Evolutionary conservation across 139 green algal species (phyloP).

Genomic region (Volvox reticuliferus): DNA sequence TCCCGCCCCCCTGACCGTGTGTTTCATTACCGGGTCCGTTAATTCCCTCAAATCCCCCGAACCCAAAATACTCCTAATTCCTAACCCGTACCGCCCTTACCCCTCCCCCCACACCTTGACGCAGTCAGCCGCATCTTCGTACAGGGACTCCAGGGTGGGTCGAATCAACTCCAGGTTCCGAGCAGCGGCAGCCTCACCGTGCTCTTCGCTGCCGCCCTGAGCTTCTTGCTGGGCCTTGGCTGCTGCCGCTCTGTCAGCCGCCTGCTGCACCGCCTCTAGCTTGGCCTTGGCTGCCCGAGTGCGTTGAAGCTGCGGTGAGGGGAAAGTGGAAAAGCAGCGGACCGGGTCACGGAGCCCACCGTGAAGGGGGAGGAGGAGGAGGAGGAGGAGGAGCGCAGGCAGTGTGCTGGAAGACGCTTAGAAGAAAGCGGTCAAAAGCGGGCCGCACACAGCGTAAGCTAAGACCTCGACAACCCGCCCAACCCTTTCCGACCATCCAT

Average conservation of each 20-base stretch:
- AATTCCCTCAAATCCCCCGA: too few relatives aligned
- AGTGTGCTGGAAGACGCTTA: too few relatives aligned
- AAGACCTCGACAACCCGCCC: too few relatives aligned
- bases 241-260: background rate
- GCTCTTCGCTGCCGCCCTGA: background rate
- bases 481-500: too few relatives aligned
- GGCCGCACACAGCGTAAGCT: too few relatives aligned
- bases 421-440: too few relatives aligned
- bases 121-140: conserved; percentile 65
- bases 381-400: background rate
- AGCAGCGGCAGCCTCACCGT: background rate
- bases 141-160: conserved; percentile 49
- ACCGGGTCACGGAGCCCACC: too few relatives aligned
- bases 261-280: conserved; percentile 5
- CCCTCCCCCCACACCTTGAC: conserved; percentile 31
- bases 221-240: background rate
- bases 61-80: too few relatives aligned
- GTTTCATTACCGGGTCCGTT: too few relatives aligned
- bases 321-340: background rate
- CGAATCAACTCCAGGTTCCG: conserved; percentile 6
- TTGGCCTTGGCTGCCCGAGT: background rate
- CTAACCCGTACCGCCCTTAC: background rate
- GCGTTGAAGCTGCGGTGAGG: conserved; percentile 36
- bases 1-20: too few relatives aligned
- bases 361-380: background rate